Base-by-base conservation (phyloP, 73 alveolate genomes). In the Paramecium sonneborni region DNA sequence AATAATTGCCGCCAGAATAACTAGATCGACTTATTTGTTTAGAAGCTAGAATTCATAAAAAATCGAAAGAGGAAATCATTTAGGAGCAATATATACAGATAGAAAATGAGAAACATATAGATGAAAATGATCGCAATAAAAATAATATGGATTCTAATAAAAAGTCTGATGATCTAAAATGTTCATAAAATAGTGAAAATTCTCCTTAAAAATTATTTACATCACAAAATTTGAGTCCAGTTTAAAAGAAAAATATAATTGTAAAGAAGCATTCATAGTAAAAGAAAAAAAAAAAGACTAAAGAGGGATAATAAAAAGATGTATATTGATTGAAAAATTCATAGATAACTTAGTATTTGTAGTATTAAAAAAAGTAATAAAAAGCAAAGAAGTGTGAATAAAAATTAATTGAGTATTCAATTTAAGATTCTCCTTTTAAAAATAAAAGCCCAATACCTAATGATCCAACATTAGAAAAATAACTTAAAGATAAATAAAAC, bases 1-100 rank as follows among this genome's bases (percentile, higher is more conserved):
- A 72, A 72, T 72, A 72, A 72, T 35, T 72, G 55, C 58, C 86
- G 86, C 86, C 86, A 35, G 86, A 72, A 28, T 72, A 72, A 6
- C 57, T 72, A 14, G 86, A 72, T 34, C 12, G 86, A 41, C 57
- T 72, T 21, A 38, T 38, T 38, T 72, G 32, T 38, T 38, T 72
- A 38, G 86, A 72, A 21, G 86, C 86, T 34, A 72, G 86, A 72
- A 72, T 72, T 72, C 55, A 32, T 37, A 72, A 34, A 38, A 72
- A 72, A 72, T 38, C 86, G 6, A 72, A 72, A 72, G 58, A 72
- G 32, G 86, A 72, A 72, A 38, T 72, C 48, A 72, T 72, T 3
- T 41, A 38, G 7, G 86, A 72, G 34, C 44, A 62, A 62, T 62
- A 7, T 28, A 14, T 62, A 62, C 20, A 62, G 44, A n/a, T 72